Evolutionary conservation across 2,329 filamentous ascomycete species (phyloP).

Genomic region (Beauveria pseudobassiana): DNA sequence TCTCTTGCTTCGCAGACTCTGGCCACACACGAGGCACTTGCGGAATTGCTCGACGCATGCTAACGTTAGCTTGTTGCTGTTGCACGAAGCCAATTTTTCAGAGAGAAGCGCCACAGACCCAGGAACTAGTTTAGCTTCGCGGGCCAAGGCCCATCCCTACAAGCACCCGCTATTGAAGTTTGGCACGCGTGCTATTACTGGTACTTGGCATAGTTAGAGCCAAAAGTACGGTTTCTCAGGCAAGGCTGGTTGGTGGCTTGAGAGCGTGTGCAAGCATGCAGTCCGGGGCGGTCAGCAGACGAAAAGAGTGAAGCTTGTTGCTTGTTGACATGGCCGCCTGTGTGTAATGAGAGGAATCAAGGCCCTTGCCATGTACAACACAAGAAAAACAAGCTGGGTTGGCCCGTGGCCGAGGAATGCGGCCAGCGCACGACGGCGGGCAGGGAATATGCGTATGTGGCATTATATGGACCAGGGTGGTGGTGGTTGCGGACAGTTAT

Average conservation of each 20-base stretch:
- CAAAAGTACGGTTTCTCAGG: neutral
- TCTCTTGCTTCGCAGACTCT: too few relatives aligned
- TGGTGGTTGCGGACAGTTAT: neutral
- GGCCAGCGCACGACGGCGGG: neutral
- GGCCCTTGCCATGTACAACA: too few relatives aligned
- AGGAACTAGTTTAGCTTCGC: neutral
- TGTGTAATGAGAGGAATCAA: too few relatives aligned
- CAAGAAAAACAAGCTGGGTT: neutral
- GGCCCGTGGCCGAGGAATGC: neutral
- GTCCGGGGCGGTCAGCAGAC: neutral
- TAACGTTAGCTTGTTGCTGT: neutral
- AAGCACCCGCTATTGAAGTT: neutral
- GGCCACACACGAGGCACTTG: too few relatives aligned
- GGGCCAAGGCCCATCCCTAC: neutral
- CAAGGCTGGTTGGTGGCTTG: neutral
- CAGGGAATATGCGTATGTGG: neutral
- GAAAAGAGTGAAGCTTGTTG: neutral
- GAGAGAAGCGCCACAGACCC: neutral
- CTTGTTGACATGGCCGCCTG: too few relatives aligned
- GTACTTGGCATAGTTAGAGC: neutral
- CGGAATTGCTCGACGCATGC: too few relatives aligned
- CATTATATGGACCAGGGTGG: slow-evolving; percentile 1
- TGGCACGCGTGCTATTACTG: neutral
- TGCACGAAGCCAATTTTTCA: neutral
- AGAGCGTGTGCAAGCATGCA: neutral